These are phyloP conservation scores for Zygotorulaspora danielsina DNA, from an alignment of 805 yeast genomes.

Conservation along the genomic window DNA sequence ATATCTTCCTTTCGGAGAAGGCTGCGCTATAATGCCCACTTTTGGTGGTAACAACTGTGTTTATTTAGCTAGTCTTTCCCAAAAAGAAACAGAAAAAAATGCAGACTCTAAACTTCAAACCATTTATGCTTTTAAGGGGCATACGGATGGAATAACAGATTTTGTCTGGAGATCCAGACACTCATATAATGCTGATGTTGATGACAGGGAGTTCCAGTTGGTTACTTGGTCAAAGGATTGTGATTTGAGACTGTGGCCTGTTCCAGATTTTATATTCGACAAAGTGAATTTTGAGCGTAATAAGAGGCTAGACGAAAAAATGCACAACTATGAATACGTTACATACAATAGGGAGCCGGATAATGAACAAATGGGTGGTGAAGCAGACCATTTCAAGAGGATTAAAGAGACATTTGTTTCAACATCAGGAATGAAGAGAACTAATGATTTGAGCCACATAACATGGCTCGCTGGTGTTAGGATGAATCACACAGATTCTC, in stretches of 20 bases:
- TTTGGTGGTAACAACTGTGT: conserved; percentile 69
- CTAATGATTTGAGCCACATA: conserved; percentile 56
- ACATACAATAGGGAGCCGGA: conserved; percentile 53
- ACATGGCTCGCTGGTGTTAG: conserved; percentile 93
- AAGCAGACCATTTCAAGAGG: conserved; percentile 26
- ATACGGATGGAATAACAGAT: conserved; percentile 78
- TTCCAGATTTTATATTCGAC: conserved; percentile 46
- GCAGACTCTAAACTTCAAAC: conserved; percentile 45
- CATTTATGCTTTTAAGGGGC: conserved; percentile 67
- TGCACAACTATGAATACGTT: conserved; percentile 42
- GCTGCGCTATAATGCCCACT: conserved; percentile 86
- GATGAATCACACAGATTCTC: conserved; percentile 41
- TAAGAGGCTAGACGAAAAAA: conserved; percentile 35
- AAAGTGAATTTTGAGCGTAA: conserved; percentile 43
- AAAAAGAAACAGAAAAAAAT: conserved; percentile 12
- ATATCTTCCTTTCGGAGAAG: conserved; percentile 80
- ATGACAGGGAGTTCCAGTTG: conserved; percentile 80
- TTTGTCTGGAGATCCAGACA: conserved; percentile 79
- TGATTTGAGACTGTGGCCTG: conserved; percentile 79
- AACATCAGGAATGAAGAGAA: conserved; percentile 35
- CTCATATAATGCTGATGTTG: conserved; percentile 40
- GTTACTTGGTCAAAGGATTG: conserved; percentile 93
- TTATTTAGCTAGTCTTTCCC: conserved; percentile 33
- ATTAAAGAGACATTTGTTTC: conserved; percentile 41
- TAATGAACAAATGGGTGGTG: conserved; percentile 22